Percentiles rank a stretch among this genome's conserved stretches.
Evolutionary conservation across 306 rosid genomes (phyloP).

Genomic region (Vigna reflexopilosa): DNA sequence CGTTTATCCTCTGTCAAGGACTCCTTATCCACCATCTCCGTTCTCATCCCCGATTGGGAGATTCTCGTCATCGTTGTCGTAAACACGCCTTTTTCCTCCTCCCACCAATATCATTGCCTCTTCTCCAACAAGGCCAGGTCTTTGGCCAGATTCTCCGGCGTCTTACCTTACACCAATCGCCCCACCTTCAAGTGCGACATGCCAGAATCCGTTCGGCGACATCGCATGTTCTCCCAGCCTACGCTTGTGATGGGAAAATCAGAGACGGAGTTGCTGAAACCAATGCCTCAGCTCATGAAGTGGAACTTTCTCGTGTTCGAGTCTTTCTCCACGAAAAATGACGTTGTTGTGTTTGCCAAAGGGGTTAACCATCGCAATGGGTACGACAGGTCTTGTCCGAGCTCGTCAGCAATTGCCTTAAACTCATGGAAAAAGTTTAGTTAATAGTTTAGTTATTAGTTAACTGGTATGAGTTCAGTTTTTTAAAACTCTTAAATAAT

Average conservation of each 20-base stretch:
- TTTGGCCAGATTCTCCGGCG: slow-evolving; percentile 52
- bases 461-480: too few relatives aligned
- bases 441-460: too few relatives aligned
- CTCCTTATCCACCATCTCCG: slow-evolving; percentile 49
- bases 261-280: background rate
- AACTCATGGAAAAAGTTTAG: too few relatives aligned
- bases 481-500: too few relatives aligned
- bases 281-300: slow-evolving; percentile 47
- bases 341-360: slow-evolving; percentile 72
- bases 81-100: slow-evolving; percentile 29
- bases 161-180: slow-evolving; percentile 43
- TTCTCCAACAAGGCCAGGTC: slow-evolving; percentile 58
- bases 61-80: slow-evolving; percentile 55
- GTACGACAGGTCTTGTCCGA: background rate
- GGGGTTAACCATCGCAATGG: slow-evolving; percentile 71
- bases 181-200: slow-evolving; percentile 59
- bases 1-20: slow-evolving; percentile 53
- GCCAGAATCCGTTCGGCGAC: slow-evolving; percentile 54
- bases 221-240: slow-evolving; percentile 58
- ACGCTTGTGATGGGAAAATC: slow-evolving; percentile 31
- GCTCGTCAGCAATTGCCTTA: too few relatives aligned
- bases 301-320: slow-evolving; percentile 72
- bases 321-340: slow-evolving; percentile 60
- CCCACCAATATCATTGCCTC: slow-evolving; percentile 43
- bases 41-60: slow-evolving; percentile 76